These are phyloP conservation scores for Apophysomyces ossiformis DNA, from an alignment of 371 early-diverging fungal species.

Conservation along the genomic window DNA sequence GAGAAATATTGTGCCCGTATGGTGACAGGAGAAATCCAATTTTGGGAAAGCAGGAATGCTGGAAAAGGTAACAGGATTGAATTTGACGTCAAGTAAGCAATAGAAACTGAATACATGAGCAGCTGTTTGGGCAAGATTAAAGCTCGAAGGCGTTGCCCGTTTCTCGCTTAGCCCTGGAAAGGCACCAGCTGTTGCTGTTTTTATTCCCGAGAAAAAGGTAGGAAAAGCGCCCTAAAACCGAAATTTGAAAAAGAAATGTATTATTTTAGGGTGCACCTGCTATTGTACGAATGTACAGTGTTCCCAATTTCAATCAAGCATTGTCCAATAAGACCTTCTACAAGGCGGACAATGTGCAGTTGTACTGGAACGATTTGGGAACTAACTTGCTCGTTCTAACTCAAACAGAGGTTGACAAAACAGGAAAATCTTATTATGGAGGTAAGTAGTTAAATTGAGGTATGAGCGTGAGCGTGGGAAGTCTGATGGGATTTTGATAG, in stretches of 20 bases:
- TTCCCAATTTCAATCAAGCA: constrained; percentile 76
- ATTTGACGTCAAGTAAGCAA: background rate
- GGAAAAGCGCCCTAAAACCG: background rate
- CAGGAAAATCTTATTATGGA: constrained; percentile 96
- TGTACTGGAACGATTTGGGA: constrained; percentile 95
- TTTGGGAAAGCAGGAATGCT: constrained; percentile 77
- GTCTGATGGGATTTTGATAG: constrained; percentile 26
- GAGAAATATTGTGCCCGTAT: constrained; percentile 88
- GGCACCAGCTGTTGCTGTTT: constrained; percentile 82
- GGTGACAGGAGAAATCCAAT: constrained; percentile 88
- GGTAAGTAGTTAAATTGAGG: constrained; percentile 21
- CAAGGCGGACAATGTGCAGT: constrained; percentile 90
- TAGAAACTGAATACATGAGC: constrained; percentile 5
- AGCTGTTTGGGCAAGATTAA: constrained; percentile 64
- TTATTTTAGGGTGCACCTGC: constrained; percentile 71
- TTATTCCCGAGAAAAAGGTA: constrained; percentile 84
- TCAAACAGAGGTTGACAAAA: constrained; percentile 93
- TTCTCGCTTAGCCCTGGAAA: constrained; percentile 93
- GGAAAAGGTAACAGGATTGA: constrained; percentile 51
- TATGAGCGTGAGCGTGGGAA: background rate
- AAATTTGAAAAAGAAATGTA: background rate
- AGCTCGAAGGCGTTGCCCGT: constrained; percentile 77
- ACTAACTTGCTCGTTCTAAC: constrained; percentile 89
- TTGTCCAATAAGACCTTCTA: constrained; percentile 91
- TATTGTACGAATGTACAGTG: constrained; percentile 79